Evolutionary conservation across 2,329 filamentous ascomycete species (phyloP).

Genomic region (Sporothrix globosa): DNA sequence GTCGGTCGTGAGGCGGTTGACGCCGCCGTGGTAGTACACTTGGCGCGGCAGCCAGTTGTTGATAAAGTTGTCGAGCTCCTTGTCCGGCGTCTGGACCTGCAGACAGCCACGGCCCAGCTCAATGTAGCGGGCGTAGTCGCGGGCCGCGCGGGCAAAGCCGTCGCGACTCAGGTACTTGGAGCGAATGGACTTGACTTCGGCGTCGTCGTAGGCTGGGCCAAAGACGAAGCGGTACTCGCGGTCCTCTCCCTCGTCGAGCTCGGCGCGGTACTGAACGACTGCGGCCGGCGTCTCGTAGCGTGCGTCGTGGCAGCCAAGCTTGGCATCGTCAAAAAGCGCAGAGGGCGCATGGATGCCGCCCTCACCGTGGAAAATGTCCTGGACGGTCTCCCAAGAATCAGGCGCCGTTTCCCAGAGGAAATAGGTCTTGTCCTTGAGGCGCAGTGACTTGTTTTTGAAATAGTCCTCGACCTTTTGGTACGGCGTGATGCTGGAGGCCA

Average conservation of each 20-base stretch:
- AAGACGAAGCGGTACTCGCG: constrained; percentile 59
- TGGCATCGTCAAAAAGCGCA: constrained; percentile 44
- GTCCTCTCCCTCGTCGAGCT: constrained; percentile 46
- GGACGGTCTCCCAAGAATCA: constrained; percentile 56
- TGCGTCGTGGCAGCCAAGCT: constrained; percentile 53
- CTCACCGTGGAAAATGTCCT: constrained; percentile 59
- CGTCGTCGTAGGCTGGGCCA: constrained; percentile 57
- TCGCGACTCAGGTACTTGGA: constrained; percentile 54
- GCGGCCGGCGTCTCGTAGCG: constrained; percentile 60
- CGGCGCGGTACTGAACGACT: constrained; percentile 55
- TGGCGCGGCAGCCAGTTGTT: constrained; percentile 64
- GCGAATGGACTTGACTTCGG: constrained; percentile 52
- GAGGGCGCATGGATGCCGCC: constrained; percentile 58
- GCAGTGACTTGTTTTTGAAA: constrained; percentile 59
- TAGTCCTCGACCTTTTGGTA: constrained; percentile 62
- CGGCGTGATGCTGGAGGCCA: constrained; percentile 58
- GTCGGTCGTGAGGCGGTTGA: constrained; percentile 61
- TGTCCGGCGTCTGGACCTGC: constrained; percentile 57
- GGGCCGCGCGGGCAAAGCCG: constrained; percentile 51
- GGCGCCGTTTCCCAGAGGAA: constrained; percentile 58
- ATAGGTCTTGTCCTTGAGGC: constrained; percentile 60
- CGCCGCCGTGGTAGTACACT: constrained; percentile 62
- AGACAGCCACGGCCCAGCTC: constrained; percentile 55
- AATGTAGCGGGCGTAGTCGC: constrained; percentile 57
- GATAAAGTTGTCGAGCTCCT: constrained; percentile 59